These are phyloP conservation scores for Boletales sp. DNA, from an alignment of 768 basidiomycete species.

Conservation along the genomic window DNA sequence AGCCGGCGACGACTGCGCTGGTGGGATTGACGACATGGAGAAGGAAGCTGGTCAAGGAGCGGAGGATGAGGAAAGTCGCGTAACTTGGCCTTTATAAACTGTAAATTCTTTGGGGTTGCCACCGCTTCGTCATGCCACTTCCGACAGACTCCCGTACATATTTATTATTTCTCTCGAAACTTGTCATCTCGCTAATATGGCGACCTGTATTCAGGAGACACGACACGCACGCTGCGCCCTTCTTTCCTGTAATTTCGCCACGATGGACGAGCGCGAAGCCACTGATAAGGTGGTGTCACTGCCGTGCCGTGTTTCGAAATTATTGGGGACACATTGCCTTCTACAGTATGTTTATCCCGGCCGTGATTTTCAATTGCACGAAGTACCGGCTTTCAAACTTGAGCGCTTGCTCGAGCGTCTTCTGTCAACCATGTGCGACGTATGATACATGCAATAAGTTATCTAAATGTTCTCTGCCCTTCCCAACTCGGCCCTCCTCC, in stretches of 20 bases:
- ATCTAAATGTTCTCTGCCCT: no score
- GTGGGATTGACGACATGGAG: slow-evolving; percentile 26
- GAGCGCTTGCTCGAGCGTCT: neutral
- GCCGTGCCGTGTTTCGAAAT: slow-evolving; percentile 5
- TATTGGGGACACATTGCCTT: slow-evolving; percentile 16
- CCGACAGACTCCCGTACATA: no score
- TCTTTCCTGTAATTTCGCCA: neutral
- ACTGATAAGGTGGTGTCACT: no score
- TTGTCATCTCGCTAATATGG: neutral
- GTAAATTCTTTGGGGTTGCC: slow-evolving; percentile 36
- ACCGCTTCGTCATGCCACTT: slow-evolving; percentile 10
- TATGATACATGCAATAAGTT: no score
- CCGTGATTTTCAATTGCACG: neutral
- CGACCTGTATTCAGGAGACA: neutral
- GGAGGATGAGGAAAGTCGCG: slow-evolving; percentile 8
- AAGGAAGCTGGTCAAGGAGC: slow-evolving; percentile 20
- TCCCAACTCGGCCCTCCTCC: neutral
- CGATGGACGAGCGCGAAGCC: no score
- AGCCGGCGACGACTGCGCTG: slow-evolving; percentile 14
- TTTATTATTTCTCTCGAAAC: no score
- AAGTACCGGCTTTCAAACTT: neutral
- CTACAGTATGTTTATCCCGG: neutral
- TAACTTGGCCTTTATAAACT: slow-evolving; percentile 20
- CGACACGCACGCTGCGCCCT: neutral
- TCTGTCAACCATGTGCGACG: no score